Percentiles rank a stretch among this genome's conserved stretches.
phyloP scores from a whole-genome alignment of 2,329 filamentous ascomycete genomes.

The Meredithiella fracta region DNA sequence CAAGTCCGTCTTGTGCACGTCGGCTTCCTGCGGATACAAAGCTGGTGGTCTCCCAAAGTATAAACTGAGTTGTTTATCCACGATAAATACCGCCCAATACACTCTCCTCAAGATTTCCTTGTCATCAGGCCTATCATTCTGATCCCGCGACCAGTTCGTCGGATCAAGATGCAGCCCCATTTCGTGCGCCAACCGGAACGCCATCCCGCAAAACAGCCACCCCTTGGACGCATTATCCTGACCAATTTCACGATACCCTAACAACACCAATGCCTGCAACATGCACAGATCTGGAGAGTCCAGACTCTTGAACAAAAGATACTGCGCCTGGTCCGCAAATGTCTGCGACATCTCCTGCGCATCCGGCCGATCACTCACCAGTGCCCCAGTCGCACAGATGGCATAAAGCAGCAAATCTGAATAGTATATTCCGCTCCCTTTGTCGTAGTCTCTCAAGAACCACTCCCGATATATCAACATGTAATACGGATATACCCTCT shows the following conservation, averaged over 20 bases:
- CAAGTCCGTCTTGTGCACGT: conserved; percentile 31
- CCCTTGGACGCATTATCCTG: conserved; percentile 32
- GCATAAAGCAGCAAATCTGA: conserved; percentile 32
- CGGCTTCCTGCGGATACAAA: conserved; percentile 31
- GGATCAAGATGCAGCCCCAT: conserved; percentile 37
- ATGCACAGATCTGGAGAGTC: conserved; percentile 32
- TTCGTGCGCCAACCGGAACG: conserved; percentile 33
- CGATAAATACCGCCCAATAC: conserved; percentile 35
- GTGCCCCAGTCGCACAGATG: conserved; percentile 32
- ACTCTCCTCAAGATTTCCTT: conserved; percentile 32
- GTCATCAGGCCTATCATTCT: conserved; percentile 25
- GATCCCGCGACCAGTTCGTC: conserved; percentile 29
- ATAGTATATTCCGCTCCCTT: conserved; percentile 30
- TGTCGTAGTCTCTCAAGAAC: conserved; percentile 33
- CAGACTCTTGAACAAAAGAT: conserved; percentile 28
- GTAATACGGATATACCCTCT: conserved; percentile 30
- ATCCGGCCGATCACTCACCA: conserved; percentile 26
- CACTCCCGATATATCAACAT: conserved; percentile 36
- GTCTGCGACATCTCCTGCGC: conserved; percentile 25
- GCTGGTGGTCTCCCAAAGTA: conserved; percentile 35
- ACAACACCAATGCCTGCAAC: conserved; percentile 28
- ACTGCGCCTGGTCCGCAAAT: conserved; percentile 29
- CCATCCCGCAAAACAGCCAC: conserved; percentile 36
- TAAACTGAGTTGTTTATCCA: conserved; percentile 34
- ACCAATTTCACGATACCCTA: conserved; percentile 32